These are phyloP conservation scores for Ceratocystis harringtonii DNA, from an alignment of 2,329 filamentous ascomycete species.

Conservation along the genomic window DNA sequence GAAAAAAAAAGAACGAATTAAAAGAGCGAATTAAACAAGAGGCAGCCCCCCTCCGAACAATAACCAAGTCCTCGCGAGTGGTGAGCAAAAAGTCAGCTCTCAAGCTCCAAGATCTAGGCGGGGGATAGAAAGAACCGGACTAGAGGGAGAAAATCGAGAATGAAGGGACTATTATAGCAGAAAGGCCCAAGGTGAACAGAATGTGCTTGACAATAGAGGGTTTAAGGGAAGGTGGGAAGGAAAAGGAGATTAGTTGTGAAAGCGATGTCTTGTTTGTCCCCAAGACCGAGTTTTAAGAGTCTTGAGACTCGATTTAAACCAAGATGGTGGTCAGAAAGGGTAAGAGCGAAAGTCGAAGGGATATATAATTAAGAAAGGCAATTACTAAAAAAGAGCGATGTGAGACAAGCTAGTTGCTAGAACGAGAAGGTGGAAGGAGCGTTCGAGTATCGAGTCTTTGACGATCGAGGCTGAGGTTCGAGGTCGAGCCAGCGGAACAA, in stretches of 20 bases:
- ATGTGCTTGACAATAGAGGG: slow-evolving; percentile 16
- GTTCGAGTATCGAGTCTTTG: not conserved
- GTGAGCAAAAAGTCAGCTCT: not conserved
- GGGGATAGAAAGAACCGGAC: not conserved
- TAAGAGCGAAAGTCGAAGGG: slow-evolving; percentile 4
- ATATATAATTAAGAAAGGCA: not conserved
- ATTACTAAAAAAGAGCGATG: not conserved
- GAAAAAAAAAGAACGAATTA: not conserved
- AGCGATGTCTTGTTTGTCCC: not conserved
- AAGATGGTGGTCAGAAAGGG: slow-evolving; percentile 4
- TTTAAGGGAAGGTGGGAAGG: slow-evolving; percentile 9
- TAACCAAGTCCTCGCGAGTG: not conserved
- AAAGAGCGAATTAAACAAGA: not conserved
- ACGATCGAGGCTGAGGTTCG: not conserved
- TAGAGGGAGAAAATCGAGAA: slow-evolving; percentile 13
- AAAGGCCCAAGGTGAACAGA: not conserved
- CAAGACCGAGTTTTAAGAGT: not conserved
- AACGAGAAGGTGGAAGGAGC: slow-evolving; percentile 1
- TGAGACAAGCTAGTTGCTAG: not conserved
- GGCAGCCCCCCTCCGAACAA: not conserved
- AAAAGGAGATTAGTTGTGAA: slow-evolving; percentile 11
- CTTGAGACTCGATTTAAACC: not conserved
- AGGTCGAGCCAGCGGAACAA: not conserved
- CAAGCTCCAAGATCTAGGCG: not conserved
- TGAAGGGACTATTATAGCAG: slow-evolving; percentile 15